phyloP scores from a whole-genome alignment of 202 grass and related monocot genomes.

The Dendrocalamus latiflorus region DNA sequence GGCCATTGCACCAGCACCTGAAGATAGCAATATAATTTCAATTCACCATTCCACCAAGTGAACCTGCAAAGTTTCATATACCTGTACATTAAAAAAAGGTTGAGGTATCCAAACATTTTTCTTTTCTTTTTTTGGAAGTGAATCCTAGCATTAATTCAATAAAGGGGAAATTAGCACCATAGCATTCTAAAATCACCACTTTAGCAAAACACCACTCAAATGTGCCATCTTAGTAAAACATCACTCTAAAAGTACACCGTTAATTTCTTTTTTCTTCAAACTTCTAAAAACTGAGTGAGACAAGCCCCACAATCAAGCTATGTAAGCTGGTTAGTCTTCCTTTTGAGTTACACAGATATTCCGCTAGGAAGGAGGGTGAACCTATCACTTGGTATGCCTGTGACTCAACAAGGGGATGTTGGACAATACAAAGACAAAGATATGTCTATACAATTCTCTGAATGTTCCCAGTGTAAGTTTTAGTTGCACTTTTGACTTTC shows the following conservation, averaged over 20 bases:
- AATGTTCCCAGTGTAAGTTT: neutral
- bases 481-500: neutral
- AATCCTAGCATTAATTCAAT: neutral
- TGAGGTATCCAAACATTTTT: neutral
- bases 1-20: constrained; percentile 41
- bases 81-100: neutral
- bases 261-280: neutral
- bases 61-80: constrained; percentile 27
- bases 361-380: neutral
- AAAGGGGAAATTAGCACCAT: constrained; percentile 14
- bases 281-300: neutral
- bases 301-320: neutral
- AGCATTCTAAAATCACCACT: neutral
- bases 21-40: constrained; percentile 23
- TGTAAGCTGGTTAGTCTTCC: neutral
- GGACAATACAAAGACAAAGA: neutral
- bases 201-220: constrained; percentile 7
- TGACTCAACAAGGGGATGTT: neutral
- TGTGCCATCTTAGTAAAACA: neutral
- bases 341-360: too few species aligned
- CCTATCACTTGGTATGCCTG: neutral
- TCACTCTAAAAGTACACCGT: neutral
- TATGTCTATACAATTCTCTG: neutral
- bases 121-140: neutral
- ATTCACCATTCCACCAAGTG: constrained; percentile 10